Conservation (phyloP, 108 stramenopile genomes). For the Cyclotella choctawhatcheeana region DNA sequence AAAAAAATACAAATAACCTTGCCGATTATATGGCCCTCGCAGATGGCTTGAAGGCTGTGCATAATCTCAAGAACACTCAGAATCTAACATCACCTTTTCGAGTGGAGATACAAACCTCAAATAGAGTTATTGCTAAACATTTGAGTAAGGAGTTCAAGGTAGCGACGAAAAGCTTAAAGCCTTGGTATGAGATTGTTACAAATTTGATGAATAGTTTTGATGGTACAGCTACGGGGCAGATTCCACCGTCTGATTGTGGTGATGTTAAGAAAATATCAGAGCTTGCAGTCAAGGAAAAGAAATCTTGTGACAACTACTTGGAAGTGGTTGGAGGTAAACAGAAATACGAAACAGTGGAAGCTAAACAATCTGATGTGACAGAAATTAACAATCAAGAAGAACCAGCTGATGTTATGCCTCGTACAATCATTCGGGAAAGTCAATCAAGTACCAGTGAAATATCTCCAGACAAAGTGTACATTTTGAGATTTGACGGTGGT, state of each 20-base stretch:
- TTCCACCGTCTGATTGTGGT: not conserved
- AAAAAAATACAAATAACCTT: conserved; percentile 18
- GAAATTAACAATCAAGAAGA: not conserved
- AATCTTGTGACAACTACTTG: conserved; percentile 25
- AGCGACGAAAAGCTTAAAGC: conserved; percentile 11
- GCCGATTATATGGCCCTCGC: conserved; percentile 28
- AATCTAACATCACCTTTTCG: conserved; percentile 6
- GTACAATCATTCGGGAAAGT: not conserved
- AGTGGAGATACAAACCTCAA: conserved; percentile 29
- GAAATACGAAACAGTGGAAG: not conserved
- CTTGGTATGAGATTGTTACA: conserved; percentile 26
- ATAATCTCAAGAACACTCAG: not conserved
- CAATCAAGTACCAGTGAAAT: conserved; percentile 13
- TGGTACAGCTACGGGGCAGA: conserved; percentile 7
- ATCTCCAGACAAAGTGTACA: conserved; percentile 33
- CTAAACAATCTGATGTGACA: not conserved
- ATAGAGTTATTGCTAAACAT: conserved; percentile 34
- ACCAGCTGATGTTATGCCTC: not conserved
- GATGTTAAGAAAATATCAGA: conserved; percentile 21
- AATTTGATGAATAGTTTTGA: conserved; percentile 11
- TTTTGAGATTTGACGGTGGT: conserved; percentile 74
- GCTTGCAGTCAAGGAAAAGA: conserved; percentile 19
- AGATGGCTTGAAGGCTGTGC: conserved; percentile 20
- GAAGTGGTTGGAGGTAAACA: conserved; percentile 5
- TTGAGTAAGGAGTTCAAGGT: conserved; percentile 21